Evolutionary conservation across 257 asterid genomes (phyloP).

Genomic region (Euphrasia confusa): DNA sequence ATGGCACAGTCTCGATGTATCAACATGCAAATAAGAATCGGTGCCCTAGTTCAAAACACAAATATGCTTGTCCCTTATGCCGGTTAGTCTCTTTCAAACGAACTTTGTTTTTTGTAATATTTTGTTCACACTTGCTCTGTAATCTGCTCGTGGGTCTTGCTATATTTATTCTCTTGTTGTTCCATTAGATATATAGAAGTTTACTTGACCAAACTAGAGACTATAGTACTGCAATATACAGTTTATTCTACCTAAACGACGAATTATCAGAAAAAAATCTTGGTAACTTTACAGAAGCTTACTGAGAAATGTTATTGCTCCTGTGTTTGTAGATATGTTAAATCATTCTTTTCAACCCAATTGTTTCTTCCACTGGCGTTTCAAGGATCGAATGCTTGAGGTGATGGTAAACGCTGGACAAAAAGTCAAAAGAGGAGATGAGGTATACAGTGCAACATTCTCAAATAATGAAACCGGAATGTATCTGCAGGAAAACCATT

Average conservation of each 20-base stretch:
- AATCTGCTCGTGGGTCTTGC: background rate
- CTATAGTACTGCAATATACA: background rate
- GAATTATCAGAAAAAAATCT: background rate
- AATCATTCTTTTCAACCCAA: conserved; percentile 92
- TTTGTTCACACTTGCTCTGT: too few species aligned
- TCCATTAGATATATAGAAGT: background rate
- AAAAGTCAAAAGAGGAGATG: conserved; percentile 76
- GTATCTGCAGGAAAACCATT: conserved; percentile 20
- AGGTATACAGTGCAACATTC: conserved; percentile 44
- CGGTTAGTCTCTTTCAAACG: conserved; percentile 51
- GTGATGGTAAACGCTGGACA: conserved; percentile 98
- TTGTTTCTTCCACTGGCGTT: conserved; percentile 98
- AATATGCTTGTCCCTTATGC: conserved; percentile 95
- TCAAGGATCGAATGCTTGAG: conserved; percentile 98
- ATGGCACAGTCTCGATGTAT: conserved; percentile 86
- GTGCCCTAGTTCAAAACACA: conserved; percentile 83
- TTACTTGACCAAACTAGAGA: background rate
- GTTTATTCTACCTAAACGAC: background rate
- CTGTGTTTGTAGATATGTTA: conserved; percentile 69
- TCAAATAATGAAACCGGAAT: conserved; percentile 22
- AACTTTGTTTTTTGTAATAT: background rate
- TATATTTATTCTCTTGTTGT: conserved; percentile 4
- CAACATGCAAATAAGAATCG: conserved; percentile 68
- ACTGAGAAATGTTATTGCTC: conserved; percentile 15
- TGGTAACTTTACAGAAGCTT: conserved; percentile 9